Evolutionary conservation across 768 basidiomycete species (phyloP).

Genomic region (Tubosaeta sp.): DNA sequence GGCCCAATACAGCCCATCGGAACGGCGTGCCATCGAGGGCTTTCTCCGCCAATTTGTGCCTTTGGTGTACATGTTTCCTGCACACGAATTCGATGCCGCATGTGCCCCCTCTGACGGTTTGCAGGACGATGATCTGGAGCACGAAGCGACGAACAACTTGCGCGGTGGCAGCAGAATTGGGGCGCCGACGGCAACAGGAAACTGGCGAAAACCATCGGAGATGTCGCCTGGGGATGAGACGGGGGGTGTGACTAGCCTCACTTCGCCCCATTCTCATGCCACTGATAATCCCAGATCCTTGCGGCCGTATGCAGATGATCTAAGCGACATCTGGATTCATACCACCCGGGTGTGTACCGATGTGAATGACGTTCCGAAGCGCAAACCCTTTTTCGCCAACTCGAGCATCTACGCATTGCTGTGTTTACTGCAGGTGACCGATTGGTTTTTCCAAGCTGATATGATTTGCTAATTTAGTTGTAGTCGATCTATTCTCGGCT

Average conservation of each 20-base stretch:
- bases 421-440: conserved; percentile 75
- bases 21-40: conserved; percentile 78
- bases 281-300: background rate
- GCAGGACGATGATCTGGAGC: conserved; percentile 34
- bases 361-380: conserved; percentile 31
- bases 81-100: conserved; percentile 61
- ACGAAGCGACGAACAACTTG: conserved; percentile 18
- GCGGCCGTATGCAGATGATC: conserved; percentile 2
- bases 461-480: conserved; percentile 5
- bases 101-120: conserved; percentile 53
- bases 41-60: conserved; percentile 86
- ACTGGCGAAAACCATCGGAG: conserved; percentile 74
- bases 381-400: conserved; percentile 80
- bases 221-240: conserved; percentile 36
- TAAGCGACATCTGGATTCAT: conserved; percentile 58
- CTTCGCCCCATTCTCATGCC: conserved; percentile 7
- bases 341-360: conserved; percentile 28
- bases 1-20: conserved; percentile 65
- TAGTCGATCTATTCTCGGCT: conserved; percentile 90
- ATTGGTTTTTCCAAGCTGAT: background rate
- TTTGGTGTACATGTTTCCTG: conserved; percentile 66
- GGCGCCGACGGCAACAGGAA: conserved; percentile 53
- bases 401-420: conserved; percentile 89
- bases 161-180: conserved; percentile 43
- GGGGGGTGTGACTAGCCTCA: conserved; percentile 28